A percentile compares a stretch with the other conserved stretches of the same genome.
These are phyloP conservation scores for Wallacemonas collosoma DNA, from an alignment of 208 protist genomes.

Conservation along the genomic window DNA sequence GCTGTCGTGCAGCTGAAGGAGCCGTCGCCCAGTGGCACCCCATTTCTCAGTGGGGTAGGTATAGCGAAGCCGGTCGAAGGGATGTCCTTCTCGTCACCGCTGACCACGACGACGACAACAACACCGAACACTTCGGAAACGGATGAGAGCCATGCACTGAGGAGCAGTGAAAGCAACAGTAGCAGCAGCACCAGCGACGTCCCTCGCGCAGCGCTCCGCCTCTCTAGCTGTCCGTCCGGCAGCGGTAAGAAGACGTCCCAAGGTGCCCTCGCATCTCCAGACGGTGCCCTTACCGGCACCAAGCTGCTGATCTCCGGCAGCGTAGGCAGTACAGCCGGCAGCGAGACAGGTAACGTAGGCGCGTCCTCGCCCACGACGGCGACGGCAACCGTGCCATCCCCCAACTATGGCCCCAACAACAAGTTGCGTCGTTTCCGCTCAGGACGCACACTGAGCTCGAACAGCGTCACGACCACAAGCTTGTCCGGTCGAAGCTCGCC, in stretches of 20 bases:
- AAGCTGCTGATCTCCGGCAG: neutral
- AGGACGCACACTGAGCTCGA: neutral
- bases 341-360: neutral
- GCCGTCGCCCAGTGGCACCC: neutral
- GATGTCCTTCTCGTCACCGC: neutral
- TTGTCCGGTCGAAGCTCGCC: neutral
- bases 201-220: too few relatives aligned
- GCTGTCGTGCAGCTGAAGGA: slow-evolving; percentile 12
- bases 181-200: too few relatives aligned
- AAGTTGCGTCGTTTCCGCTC: neutral
- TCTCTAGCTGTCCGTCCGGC: too few relatives aligned
- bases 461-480: neutral
- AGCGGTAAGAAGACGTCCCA: too few relatives aligned
- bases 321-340: neutral
- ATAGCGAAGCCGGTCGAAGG: neutral
- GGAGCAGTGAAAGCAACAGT: too few relatives aligned
- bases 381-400: neutral
- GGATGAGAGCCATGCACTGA: too few relatives aligned
- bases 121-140: neutral
- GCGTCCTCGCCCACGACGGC: neutral
- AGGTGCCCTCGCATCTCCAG: too few relatives aligned
- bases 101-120: neutral
- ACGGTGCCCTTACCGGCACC: neutral
- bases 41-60: neutral
- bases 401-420: slow-evolving; percentile 4